Percentiles rank a stretch among this genome's conserved stretches.
These are phyloP conservation scores for Fraxinus anomala DNA, from an alignment of 257 asterid species.

Conservation along the genomic window DNA sequence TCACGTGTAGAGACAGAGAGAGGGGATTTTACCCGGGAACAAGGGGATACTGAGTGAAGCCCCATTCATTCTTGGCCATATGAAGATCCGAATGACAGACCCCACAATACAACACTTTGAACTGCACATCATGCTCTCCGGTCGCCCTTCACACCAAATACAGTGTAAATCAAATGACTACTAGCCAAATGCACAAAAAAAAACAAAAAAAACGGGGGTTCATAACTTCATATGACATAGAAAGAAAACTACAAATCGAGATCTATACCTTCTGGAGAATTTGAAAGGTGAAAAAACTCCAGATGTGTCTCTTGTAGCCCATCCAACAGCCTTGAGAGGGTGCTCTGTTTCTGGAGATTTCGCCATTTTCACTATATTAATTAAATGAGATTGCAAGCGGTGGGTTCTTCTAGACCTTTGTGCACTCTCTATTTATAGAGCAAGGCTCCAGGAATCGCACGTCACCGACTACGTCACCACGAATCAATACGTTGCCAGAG, in stretches of 20 bases:
- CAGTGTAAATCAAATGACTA: neutral
- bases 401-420: too few species aligned
- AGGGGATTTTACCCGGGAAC: constrained; percentile 46
- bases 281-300: constrained; percentile 55
- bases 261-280: constrained; percentile 57
- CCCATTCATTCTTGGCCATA: constrained; percentile 52
- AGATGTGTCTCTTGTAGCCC: constrained; percentile 59
- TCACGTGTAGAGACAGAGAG: neutral
- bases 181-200: neutral
- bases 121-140: constrained; percentile 50
- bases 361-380: constrained; percentile 25
- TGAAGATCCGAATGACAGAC: constrained; percentile 61
- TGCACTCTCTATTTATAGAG: too few species aligned
- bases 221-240: neutral
- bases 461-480: too few species aligned
- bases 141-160: constrained; percentile 31
- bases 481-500: too few species aligned
- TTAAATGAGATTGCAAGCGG: too few species aligned
- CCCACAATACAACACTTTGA: constrained; percentile 56
- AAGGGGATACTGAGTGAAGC: constrained; percentile 43
- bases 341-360: constrained; percentile 51
- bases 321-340: constrained; percentile 53
- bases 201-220: neutral
- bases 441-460: too few species aligned
- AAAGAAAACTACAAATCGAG: neutral